Base-by-base conservation (phyloP, 306 rosid genomes). In the Vigna angularis region DNA sequence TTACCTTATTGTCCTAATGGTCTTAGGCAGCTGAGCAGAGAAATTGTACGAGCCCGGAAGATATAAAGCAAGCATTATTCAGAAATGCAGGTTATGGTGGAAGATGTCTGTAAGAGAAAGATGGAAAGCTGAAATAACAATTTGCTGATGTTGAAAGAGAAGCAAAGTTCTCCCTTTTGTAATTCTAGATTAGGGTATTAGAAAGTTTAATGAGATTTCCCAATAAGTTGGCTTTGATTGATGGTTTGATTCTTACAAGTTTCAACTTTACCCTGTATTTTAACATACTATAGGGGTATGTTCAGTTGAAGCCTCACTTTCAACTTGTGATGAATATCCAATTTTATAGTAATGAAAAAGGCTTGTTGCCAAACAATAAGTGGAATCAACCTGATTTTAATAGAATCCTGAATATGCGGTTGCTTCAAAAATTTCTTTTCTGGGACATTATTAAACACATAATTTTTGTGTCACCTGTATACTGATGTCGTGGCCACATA, bases 51-150 rank as follows among this genome's bases (percentile, higher is more conserved):
- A 89, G 82, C 65, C 83, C 87, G 26, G 97, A 90, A 72, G 98
- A 92, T 34, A 83, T 94, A 85, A 92, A 92, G 91, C 93, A 94
- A 81, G 91, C 93, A 72, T 81, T 94, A 20, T 94, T 94, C 94
- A 89, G 97, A 87, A 94, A 89, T 86, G 98, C 98, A 75, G 98
- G 98, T 52, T 94, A 94, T 86, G 97, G 98, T 80, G 98, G 97
- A 18, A 88, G 88, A 78, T 92, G 95, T 81, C 84, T 90, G 79
- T 92, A 94, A 88, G 75, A 72, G 59, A 64, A 78, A 59, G 59
- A 66, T 44, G 75, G 70, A 55, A 83, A 84, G 77, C n/a, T 52
- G 74, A 67, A 74, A 47, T 48, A 85, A 66, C 62, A 58, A 67
- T 59, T 76, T 82, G 82, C 80, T 73, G 55, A 76, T 42, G 77